A percentile compares a stretch with the other conserved stretches of the same genome.
Conservation (phyloP, 129 eudicot species). For the Helianthus tuberosus region DNA sequence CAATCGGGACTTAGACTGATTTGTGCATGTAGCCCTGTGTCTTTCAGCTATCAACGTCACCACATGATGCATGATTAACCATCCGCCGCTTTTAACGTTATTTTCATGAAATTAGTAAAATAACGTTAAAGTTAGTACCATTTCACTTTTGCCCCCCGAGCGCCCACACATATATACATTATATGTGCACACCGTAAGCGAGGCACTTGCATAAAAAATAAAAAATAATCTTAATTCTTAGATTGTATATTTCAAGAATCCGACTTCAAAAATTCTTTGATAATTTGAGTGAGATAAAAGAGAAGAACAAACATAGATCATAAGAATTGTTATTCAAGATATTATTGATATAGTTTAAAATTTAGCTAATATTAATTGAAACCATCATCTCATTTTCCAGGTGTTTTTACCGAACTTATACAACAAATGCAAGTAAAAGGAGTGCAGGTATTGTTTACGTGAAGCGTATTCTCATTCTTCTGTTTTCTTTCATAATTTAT, state of each 20-base stretch:
- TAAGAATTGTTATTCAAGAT: background rate
- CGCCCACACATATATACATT: no score
- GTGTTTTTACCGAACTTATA: slow-evolving; percentile 97
- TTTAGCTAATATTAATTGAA: slow-evolving; percentile 7
- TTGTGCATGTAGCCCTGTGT: no score
- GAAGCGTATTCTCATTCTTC: background rate
- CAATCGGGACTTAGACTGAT: no score
- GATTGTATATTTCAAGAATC: background rate
- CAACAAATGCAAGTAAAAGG: slow-evolving; percentile 99
- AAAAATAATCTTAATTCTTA: background rate
- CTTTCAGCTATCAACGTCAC: no score
- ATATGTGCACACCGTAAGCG: no score
- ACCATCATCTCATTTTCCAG: slow-evolving; percentile 40
- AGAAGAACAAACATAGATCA: background rate
- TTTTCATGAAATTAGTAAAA: no score
- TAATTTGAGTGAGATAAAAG: slow-evolving; percentile 4
- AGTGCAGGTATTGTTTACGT: slow-evolving; percentile 68
- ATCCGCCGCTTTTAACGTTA: no score
- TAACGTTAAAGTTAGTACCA: no score
- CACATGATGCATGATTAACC: no score
- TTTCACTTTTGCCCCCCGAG: no score
- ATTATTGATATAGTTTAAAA: background rate
- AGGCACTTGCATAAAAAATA: background rate
- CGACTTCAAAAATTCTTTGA: background rate
- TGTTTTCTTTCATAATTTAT: background rate